These are phyloP conservation scores for Ustilago crameri DNA, from an alignment of 1,284 basidiomycete species.

Conservation along the genomic window DNA sequence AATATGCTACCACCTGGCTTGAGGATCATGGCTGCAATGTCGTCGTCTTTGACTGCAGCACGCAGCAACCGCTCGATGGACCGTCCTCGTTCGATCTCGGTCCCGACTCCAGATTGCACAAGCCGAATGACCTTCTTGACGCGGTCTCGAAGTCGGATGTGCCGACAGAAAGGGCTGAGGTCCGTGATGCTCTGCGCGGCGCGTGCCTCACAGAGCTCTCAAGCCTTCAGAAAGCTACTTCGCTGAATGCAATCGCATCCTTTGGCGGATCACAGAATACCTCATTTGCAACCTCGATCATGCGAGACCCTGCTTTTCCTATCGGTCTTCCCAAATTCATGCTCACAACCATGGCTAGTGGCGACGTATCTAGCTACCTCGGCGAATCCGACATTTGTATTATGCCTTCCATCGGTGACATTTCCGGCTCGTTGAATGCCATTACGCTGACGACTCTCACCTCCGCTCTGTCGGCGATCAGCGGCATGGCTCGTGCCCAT, in stretches of 20 bases:
- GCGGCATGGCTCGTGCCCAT: constrained; percentile 31
- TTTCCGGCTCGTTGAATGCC: constrained; percentile 38
- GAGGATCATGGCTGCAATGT: constrained; percentile 27
- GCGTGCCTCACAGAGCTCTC: constrained; percentile 19
- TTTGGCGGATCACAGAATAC: constrained; percentile 48
- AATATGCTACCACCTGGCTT: constrained; percentile 28
- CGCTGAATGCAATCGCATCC: constrained; percentile 29
- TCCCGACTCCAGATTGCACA: constrained; percentile 2
- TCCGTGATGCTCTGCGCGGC: constrained; percentile 13
- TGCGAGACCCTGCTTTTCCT: constrained; percentile 27
- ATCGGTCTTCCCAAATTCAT: constrained; percentile 46
- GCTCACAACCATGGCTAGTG: constrained; percentile 45
- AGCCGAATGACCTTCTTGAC: constrained; percentile 19
- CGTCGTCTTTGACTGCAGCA: constrained; percentile 24
- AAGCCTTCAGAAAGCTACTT: background rate
- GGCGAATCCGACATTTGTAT: constrained; percentile 46
- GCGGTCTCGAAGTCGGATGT: background rate
- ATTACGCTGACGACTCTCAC: constrained; percentile 33
- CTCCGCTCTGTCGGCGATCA: constrained; percentile 31
- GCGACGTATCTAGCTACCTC: constrained; percentile 37
- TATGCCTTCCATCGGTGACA: constrained; percentile 46
- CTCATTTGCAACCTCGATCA: constrained; percentile 38
- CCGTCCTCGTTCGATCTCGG: constrained; percentile 19
- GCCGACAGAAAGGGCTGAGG: constrained; percentile 12
- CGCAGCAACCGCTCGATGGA: constrained; percentile 11